Base-by-base conservation (phyloP, 2,329 filamentous ascomycete species). In the Penicillium sp. region DNA sequence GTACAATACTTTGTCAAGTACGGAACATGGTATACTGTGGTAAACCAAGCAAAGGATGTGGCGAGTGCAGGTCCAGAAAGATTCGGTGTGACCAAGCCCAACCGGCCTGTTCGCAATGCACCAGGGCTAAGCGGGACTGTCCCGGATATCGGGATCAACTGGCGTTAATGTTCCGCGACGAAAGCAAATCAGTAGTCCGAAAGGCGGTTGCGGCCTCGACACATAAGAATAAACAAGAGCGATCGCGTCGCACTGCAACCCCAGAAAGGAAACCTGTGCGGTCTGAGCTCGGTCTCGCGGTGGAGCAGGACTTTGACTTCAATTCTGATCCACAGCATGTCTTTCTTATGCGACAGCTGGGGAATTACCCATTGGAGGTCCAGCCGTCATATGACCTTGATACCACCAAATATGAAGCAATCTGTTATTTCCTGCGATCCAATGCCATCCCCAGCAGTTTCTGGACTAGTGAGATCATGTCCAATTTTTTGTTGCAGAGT, bases 121-220 rank as follows among this genome's bases (percentile, higher is more conserved):
- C 82, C 45, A 83, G 84, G 41, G 80, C 84, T 46, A 80, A 81
- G 66, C 84, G 85, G 71, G 80, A 77, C 65, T 88, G 86, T 64
- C 84, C 85, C 21, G 86, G 86, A 7, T 88, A 88, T 66, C 80
- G 86, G 63, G 85, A 88, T 62, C 83, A 86, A 70, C 74, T 87
- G 35, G 85, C 84, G 33, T 76, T 88, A 57, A 83, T 88, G 81
- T 88, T 88, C 69, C 83, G 85, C 38, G 85, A 88, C 74, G 85
- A 88, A 73, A 87, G 83, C 65, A 82, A 78, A 64, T 84, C 86
- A 65, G 84, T 87, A 46, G 82, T 84, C 27, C 80, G 80, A 61
- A 87, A 85, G 67, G 27, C 81, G 78, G 33, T 12, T n/a, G 71
- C 82, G 77, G 60, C 58, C 19, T 40, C 54, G 77, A 61, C 56